Evolutionary conservation across 2,329 filamentous ascomycete genomes (phyloP), one percentile per base, ranked within the genome.

Genomic region (Samsoniella hepiali): DNA sequence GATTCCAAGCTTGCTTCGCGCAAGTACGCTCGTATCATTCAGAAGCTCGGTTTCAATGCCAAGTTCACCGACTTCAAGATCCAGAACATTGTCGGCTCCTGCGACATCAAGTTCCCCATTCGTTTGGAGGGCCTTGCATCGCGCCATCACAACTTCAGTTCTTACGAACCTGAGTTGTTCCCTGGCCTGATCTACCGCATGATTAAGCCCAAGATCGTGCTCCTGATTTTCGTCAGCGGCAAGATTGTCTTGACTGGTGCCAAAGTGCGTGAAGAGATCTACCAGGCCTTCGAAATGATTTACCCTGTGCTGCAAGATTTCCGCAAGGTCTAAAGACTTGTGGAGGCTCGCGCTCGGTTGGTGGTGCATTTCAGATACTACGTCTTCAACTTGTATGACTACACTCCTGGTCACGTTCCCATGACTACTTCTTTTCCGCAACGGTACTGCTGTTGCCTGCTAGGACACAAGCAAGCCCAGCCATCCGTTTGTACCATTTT

Each of bases 51-150:
- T 67, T 99, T 99, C 85, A 97, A 97, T 71, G 94, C 95, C 72
- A 97, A 97, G 86, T 98, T 99, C 79, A 97, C 93, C 69, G 95
- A 99, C 78, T 99, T 99, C 82, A 99, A 98, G 86, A 99, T 99
- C 73, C 93, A 97, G 83, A 99, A 99, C 79, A 98, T 99, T 68
- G 95, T 99, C 69, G 95, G 95, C 68, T 97, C 93, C 65, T 98
- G 94, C 78, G 95, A 99, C 76, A 97, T 99, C 84, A 97, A 97
- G 84, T 99, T 99, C 81, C 95, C 95, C 61, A 97, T 99, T 71
- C 92, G 95, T 69, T 84, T 99, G 64, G 95, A 98, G 77, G 95
- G 95, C 79, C 82, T 99, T 75, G 95, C 95, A 17, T 95, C 90
- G 70, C 92, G 93, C 79, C 95, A 99, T 85, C 94, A 98, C 84